Percentiles rank a stretch among this genome's conserved stretches.
phyloP scores from a whole-genome alignment of 2,329 filamentous ascomycete species.

The Trichoderma sp. region DNA sequence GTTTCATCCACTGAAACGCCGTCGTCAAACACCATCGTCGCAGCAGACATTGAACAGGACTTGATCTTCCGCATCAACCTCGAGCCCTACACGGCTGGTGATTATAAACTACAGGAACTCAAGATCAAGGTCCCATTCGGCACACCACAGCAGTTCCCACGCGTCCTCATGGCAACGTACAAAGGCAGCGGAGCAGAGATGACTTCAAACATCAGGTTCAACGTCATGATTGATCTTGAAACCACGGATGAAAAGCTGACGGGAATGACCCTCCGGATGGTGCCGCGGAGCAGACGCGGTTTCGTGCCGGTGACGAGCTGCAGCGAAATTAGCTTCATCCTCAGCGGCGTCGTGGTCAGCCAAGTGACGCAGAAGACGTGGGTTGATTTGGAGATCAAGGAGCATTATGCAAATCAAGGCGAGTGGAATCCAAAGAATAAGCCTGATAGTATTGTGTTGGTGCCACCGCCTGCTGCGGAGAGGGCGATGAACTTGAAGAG shows the following conservation, averaged over 20 bases:
- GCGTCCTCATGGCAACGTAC: conserved; percentile 25
- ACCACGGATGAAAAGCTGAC: background rate
- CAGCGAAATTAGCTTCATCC: background rate
- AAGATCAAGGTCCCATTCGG: conserved; percentile 19
- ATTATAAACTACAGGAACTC: background rate
- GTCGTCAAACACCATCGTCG: too few species aligned
- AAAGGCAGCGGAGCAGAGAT: conserved; percentile 26
- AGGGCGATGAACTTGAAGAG: too few species aligned
- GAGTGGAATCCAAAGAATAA: background rate
- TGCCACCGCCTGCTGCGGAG: too few species aligned
- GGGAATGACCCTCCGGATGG: too few species aligned
- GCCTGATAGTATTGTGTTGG: too few species aligned
- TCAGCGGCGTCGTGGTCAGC: background rate
- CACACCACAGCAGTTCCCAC: background rate
- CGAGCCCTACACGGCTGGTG: too few species aligned
- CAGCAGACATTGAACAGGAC: too few species aligned
- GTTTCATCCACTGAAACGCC: too few species aligned
- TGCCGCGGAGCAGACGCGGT: too few species aligned
- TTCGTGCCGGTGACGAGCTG: background rate
- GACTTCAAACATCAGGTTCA: conserved; percentile 31
- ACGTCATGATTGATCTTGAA: conserved; percentile 6
- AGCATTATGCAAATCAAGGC: background rate
- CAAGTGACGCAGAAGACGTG: background rate
- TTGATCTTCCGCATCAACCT: too few species aligned
- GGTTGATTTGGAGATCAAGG: background rate